Conservation (phyloP, 768 basidiomycete genomes). For the Favolaschia claudopus region DNA sequence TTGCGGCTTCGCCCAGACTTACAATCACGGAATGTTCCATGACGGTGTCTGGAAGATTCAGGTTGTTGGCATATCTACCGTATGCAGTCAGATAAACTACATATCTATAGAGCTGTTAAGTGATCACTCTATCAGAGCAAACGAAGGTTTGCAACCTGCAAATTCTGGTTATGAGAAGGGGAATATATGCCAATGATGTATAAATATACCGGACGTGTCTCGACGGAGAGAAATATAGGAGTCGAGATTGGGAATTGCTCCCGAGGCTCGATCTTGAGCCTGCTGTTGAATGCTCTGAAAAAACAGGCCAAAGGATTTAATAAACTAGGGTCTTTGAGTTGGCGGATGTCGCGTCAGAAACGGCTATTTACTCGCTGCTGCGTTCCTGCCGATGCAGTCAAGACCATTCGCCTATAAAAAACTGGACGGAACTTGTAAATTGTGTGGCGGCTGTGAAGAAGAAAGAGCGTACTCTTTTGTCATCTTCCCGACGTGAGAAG, state of each 20-base stretch:
- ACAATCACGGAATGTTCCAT: constrained; percentile 78
- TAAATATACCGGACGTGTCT: constrained; percentile 67
- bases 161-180: constrained; percentile 14
- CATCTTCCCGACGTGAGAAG: constrained; percentile 71
- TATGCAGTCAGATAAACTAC: constrained; percentile 18
- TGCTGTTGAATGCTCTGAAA: constrained; percentile 82
- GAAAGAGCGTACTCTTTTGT: constrained; percentile 69
- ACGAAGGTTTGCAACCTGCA: constrained; percentile 76
- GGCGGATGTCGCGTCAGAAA: background rate
- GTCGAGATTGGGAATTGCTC: constrained; percentile 76
- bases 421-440: constrained; percentile 45
- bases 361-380: constrained; percentile 56
- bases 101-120: constrained; percentile 13
- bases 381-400: constrained; percentile 65
- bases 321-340: constrained; percentile 48
- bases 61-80: constrained; percentile 65
- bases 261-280: constrained; percentile 67
- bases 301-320: constrained; percentile 80
- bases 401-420: constrained; percentile 72
- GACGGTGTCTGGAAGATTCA: constrained; percentile 82
- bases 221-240: constrained; percentile 81
- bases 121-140: constrained; percentile 79
- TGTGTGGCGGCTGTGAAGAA: constrained; percentile 5
- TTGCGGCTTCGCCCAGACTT: constrained; percentile 75
- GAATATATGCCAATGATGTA: constrained; percentile 2